Base-by-base conservation (phyloP, 495 filamentous ascomycete genomes). In the Neurospora tetraspora region DNA sequence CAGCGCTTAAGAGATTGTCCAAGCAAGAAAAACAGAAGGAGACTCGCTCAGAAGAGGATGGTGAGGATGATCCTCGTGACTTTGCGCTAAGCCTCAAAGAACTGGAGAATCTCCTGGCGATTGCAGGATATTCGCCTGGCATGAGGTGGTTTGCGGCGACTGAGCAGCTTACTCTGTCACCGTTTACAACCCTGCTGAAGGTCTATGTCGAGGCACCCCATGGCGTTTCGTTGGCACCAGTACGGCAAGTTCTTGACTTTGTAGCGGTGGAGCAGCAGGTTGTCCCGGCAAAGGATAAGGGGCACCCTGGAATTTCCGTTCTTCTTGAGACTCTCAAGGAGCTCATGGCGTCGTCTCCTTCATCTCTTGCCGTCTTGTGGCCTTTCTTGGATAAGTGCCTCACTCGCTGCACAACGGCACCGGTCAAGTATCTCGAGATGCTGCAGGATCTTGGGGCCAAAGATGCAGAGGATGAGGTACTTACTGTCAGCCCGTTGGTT, bases 351-450 rank as follows among this genome's bases (percentile, higher is more conserved):
- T 69, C 47, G 53, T 73, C 76, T 9, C 59, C 73, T 1, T 68
- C 69, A 3, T 38, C 14, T 7, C 36, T 75, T 16, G 45, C 75
- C 4, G 71, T 68, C 9, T 73, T 89, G 1, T 88, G 89, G 79
- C 73, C 86, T 5, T 97, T 95, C 75, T 78, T 98, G 70, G 94
- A 98, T 73, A 92, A 94, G 69, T 96, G 93, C 78, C 82, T 90
- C 20, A 86, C 86, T 47, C 88, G 93, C 18, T 89, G 90, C 68
- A 88, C 89, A 6, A 90, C 88, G 70, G 88, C 88, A 45, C 90
- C 91, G 7, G 87, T 93, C 75, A 94, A 96, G 76, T 95, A 96
- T 77, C 81, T 91, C 8, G 88, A 91, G 71, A 76, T 82, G 70
- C 80, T 84, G 16, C 78, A 85, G 40, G 82, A 83, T 42, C 72